A percentile compares a stretch with the other conserved stretches of the same genome.
Conservation (phyloP, 345 rosid genomes). For the Linum tenue region DNA sequence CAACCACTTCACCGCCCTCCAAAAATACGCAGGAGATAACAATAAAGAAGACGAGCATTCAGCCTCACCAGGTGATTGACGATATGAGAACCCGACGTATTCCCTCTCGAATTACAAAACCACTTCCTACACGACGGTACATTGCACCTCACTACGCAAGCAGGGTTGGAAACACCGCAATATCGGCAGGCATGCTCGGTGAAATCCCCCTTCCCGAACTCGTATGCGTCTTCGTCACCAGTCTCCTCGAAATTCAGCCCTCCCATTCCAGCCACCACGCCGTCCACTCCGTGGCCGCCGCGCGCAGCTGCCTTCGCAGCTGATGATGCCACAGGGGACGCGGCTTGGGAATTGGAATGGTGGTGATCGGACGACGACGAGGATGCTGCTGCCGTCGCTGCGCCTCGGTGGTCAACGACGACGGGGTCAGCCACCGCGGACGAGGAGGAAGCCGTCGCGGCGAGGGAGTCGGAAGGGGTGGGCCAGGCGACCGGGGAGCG, state of each 20-base stretch:
- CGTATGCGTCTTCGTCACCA: conserved; percentile 70
- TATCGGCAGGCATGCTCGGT: conserved; percentile 92
- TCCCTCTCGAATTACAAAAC: conserved; percentile 99
- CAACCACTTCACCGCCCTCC: too few relatives aligned
- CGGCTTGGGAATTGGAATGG: conserved; percentile 14
- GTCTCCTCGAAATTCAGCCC: conserved; percentile 93
- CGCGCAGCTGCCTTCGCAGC: conserved; percentile 23
- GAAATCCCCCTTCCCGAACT: conserved; percentile 69
- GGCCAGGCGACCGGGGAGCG: conserved; percentile 79
- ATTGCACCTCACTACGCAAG: conserved; percentile 95
- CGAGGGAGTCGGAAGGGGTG: conserved; percentile 79
- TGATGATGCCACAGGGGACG: conserved; percentile 43
- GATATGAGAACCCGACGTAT: conserved; percentile 97
- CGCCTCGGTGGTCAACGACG: neutral
- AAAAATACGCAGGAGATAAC: too few relatives aligned
- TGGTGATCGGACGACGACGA: conserved; percentile 23
- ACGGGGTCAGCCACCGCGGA: conserved; percentile 32
- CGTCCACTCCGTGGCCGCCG: conserved; percentile 33
- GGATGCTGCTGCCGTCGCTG: conserved; percentile 13
- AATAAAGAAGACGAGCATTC: neutral
- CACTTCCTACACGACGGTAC: conserved; percentile 97
- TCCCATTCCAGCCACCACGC: conserved; percentile 61
- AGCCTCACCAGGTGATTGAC: conserved; percentile 87
- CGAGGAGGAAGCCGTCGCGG: conserved; percentile 25
- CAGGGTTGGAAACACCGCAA: conserved; percentile 96